These are phyloP conservation scores for Camptophora hylomeconis DNA, from an alignment of 2,329 filamentous ascomycete species.

Conservation along the genomic window DNA sequence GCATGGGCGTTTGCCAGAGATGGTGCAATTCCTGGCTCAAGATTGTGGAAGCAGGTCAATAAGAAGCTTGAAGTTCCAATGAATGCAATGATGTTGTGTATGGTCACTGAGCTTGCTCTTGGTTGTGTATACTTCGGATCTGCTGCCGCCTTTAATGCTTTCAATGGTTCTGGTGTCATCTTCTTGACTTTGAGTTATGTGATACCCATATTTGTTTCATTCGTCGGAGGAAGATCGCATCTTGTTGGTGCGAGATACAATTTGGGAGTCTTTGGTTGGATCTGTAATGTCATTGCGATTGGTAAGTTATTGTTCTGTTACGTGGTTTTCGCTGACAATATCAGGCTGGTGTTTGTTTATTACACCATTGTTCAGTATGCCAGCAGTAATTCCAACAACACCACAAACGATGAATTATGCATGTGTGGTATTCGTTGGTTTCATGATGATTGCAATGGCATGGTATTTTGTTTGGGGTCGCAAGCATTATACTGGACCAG, in stretches of 20 bases:
- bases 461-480: conserved; percentile 14
- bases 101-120: conserved; percentile 34
- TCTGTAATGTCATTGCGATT: conserved; percentile 52
- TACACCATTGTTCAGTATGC: conserved; percentile 39
- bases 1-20: conserved; percentile 67
- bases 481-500: conserved; percentile 25
- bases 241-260: conserved; percentile 35
- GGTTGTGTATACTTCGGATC: conserved; percentile 38
- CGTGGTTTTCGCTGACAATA: conserved; percentile 47
- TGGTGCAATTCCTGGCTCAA: conserved; percentile 58
- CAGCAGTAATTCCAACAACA: conserved; percentile 40
- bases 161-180: conserved; percentile 42
- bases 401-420: conserved; percentile 44
- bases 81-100: conserved; percentile 25
- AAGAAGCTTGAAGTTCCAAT: conserved; percentile 55
- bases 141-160: conserved; percentile 35
- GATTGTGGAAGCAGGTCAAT: conserved; percentile 54
- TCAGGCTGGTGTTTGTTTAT: conserved; percentile 27
- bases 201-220: conserved; percentile 40
- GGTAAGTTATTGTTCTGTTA: conserved; percentile 47
- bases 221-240: conserved; percentile 32
- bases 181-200: conserved; percentile 43
- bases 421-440: conserved; percentile 45
- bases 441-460: conserved; percentile 20
- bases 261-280: conserved; percentile 47